These are phyloP conservation scores for Protomyces inundatus DNA, from an alignment of 1,139 yeast species.

Conservation along the genomic window DNA sequence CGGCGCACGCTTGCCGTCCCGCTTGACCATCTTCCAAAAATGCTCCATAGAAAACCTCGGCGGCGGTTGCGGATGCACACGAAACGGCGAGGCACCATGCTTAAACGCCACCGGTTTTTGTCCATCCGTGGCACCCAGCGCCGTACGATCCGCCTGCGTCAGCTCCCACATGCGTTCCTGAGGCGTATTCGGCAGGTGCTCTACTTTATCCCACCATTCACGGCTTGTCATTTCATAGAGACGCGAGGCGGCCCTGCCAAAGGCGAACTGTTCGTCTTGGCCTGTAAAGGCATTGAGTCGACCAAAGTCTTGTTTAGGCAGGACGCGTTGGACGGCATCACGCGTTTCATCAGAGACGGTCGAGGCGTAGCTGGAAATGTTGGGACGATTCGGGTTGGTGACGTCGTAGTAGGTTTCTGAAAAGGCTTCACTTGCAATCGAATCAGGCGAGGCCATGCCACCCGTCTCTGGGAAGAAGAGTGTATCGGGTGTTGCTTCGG, in stretches of 20 bases:
- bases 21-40: conserved; percentile 63
- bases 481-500: conserved; percentile 76
- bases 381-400: conserved; percentile 63
- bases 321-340: conserved; percentile 33
- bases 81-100: conserved; percentile 27
- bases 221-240: conserved; percentile 60
- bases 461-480: conserved; percentile 62
- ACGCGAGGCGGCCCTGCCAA: conserved; percentile 64
- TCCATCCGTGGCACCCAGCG: conserved; percentile 2
- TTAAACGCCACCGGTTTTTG: neutral
- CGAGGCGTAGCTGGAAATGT: conserved; percentile 56
- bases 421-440: conserved; percentile 38
- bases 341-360: conserved; percentile 33
- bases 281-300: conserved; percentile 61
- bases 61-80: conserved; percentile 36
- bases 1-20: conserved; percentile 53
- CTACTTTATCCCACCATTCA: conserved; percentile 45
- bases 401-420: conserved; percentile 59
- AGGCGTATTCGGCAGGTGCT: conserved; percentile 25
- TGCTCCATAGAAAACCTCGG: conserved; percentile 50
- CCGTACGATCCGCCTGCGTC: neutral
- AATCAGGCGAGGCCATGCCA: neutral
- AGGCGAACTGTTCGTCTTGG: conserved; percentile 73
- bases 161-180: conserved; percentile 12
- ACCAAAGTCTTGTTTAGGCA: conserved; percentile 42